Base-by-base conservation (phyloP, 495 filamentous ascomycete species). In the Tetracladium marchalianum region DNA sequence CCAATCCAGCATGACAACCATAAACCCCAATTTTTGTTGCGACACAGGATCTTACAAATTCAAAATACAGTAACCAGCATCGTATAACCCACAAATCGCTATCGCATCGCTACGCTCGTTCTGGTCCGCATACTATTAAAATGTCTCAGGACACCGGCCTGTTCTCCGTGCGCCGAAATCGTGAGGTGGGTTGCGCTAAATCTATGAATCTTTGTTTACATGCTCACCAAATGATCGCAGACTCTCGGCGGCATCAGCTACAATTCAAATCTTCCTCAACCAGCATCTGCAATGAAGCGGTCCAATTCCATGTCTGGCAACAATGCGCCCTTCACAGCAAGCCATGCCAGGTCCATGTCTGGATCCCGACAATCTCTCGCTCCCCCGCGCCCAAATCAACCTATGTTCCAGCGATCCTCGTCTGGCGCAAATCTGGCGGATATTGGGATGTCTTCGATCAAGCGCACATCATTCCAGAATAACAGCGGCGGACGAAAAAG, bases 261-360 rank as follows among this genome's bases (percentile, higher is more conserved):
- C 62, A 84, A 79, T 47, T 82, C 84, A 13, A 68, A 73, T 4
- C 81, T 87, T 34, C 82, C 83, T 7, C 81, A 85, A 62, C 83
- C 83, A 6, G 70, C 80, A n/a, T 96, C 92, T n/a, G 86, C 92
- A 18, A 75, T 97, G 70, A 96, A 96, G 66, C 86, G 92, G 60
- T 85, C 87, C 7, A 94, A 79, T 55, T 90, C 87, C n/a, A 82
- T 81, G 39, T 79, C 80, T 43, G 77, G 75, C 51, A 76, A 80
- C 58, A 80, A 80, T 57, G 66, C 73, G 35, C 73, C 74, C 32
- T 78, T 73, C 62, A 76, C 78, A n/a, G 70, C 76, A 32, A 79
- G 80, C 62, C 78, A 90, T 62, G 77, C 70, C 44, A 85, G 89
- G 52, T 85, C 85, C 38, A 70, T 81, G 52, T 88, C 87, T 47